A percentile compares a stretch with the other conserved stretches of the same genome.
These are phyloP conservation scores for Pleurotus salmoneostramineus DNA, from an alignment of 768 basidiomycete species.

Conservation along the genomic window DNA sequence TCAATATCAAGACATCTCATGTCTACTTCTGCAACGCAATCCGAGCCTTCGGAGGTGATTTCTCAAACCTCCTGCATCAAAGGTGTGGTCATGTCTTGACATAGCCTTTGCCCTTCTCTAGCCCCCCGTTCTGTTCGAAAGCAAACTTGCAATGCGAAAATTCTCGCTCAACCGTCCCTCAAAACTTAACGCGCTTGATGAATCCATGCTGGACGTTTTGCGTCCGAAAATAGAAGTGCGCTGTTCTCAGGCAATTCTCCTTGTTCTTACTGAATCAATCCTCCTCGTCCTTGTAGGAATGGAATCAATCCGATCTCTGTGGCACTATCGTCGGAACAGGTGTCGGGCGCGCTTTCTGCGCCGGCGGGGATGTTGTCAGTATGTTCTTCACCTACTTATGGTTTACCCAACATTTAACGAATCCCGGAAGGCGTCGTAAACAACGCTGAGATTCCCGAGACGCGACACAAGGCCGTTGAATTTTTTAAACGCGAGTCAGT, in stretches of 20 bases:
- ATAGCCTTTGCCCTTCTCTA: conserved; percentile 17
- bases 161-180: conserved; percentile 77
- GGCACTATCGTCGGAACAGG: conserved; percentile 73
- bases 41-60: conserved; percentile 29
- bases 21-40: conserved; percentile 29
- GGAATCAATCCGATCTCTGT: conserved; percentile 68
- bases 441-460: conserved; percentile 44
- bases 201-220: conserved; percentile 70
- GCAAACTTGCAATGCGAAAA: conserved; percentile 55
- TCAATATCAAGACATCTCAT: conserved; percentile 48
- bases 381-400: conserved; percentile 26
- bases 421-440: conserved; percentile 48
- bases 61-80: conserved; percentile 7
- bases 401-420: neutral
- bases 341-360: conserved; percentile 78
- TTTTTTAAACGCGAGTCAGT: conserved; percentile 90
- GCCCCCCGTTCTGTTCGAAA: conserved; percentile 66
- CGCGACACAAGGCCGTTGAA: conserved; percentile 62
- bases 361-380: conserved; percentile 94
- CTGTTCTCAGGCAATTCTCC: neutral
- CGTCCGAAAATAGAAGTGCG: conserved; percentile 71
- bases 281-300: conserved; percentile 46
- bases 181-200: conserved; percentile 81
- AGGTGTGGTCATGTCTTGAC: conserved; percentile 3
- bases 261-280: conserved; percentile 12